Conservation (phyloP, 2,329 filamentous ascomycete species). For the Pseudocercospora fuligena region DNA sequence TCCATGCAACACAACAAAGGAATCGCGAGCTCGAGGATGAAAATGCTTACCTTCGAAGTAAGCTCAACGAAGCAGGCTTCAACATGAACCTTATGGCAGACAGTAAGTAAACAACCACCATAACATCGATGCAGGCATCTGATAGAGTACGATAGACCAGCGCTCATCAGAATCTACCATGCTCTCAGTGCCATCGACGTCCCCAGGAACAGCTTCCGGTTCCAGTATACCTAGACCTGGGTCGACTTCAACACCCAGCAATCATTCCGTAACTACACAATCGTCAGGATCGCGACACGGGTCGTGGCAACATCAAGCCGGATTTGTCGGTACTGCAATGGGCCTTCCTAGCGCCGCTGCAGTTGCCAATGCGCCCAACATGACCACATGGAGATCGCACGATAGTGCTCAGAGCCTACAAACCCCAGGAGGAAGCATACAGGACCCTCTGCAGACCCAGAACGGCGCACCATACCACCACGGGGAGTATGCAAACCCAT, state of each 20-base stretch:
- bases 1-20: slow-evolving; percentile 55
- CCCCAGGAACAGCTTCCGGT: slow-evolving; percentile 31
- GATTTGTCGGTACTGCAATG: slow-evolving; percentile 27
- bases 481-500: slow-evolving; percentile 27
- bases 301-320: slow-evolving; percentile 36
- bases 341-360: slow-evolving; percentile 25
- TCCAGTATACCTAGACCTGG: slow-evolving; percentile 34
- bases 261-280: slow-evolving; percentile 34
- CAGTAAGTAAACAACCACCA: slow-evolving; percentile 16
- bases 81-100: slow-evolving; percentile 26
- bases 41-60: slow-evolving; percentile 56
- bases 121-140: slow-evolving; percentile 9
- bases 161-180: slow-evolving; percentile 30
- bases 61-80: slow-evolving; percentile 53
- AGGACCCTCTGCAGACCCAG: slow-evolving; percentile 25
- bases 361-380: slow-evolving; percentile 24
- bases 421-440: slow-evolving; percentile 20
- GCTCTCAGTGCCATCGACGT: slow-evolving; percentile 32
- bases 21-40: slow-evolving; percentile 62
- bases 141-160: slow-evolving; percentile 23
- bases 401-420: slow-evolving; percentile 29
- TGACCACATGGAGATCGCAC: slow-evolving; percentile 39
- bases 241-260: slow-evolving; percentile 36
- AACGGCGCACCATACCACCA: slow-evolving; percentile 23
- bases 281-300: slow-evolving; percentile 33